These are phyloP conservation scores for Niveomyces coronatus DNA, from an alignment of 2,329 filamentous ascomycete genomes.

Conservation along the genomic window DNA sequence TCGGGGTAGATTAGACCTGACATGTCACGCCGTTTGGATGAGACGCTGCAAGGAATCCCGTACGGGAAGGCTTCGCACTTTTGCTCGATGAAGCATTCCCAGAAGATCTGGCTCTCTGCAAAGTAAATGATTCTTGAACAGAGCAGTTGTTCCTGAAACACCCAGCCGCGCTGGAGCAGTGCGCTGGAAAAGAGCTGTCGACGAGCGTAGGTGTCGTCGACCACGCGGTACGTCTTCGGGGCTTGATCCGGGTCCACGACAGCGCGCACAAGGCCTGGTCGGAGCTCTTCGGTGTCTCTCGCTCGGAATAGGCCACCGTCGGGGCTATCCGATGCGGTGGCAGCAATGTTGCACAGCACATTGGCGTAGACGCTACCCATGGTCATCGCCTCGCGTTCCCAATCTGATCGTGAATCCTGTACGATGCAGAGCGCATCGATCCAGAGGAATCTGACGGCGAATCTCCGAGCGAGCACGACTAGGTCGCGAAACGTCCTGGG, in stretches of 20 bases:
- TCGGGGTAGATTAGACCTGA: no score
- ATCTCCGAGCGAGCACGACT: not conserved
- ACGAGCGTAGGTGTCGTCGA: not conserved
- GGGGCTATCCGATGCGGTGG: not conserved
- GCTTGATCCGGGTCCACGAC: not conserved
- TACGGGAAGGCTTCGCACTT: not conserved
- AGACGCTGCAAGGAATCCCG: not conserved
- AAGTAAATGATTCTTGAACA: not conserved
- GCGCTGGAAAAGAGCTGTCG: not conserved
- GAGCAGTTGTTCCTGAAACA: not conserved
- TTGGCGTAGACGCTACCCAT: not conserved
- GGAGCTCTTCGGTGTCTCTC: not conserved
- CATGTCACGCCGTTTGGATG: no score
- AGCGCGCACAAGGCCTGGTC: not conserved
- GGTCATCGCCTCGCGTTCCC: not conserved
- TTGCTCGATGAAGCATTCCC: not conserved
- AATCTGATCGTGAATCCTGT: not conserved
- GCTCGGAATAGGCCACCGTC: not conserved
- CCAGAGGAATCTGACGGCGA: not conserved
- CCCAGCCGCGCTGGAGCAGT: not conserved
- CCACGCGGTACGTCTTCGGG: not conserved
- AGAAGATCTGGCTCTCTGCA: not conserved
- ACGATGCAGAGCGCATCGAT: not conserved
- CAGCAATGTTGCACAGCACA: not conserved
- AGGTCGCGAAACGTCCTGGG: not conserved